Evolutionary conservation across 2,329 filamentous ascomycete genomes (phyloP).

Genomic region (Stagonosporopsis tanaceti): DNA sequence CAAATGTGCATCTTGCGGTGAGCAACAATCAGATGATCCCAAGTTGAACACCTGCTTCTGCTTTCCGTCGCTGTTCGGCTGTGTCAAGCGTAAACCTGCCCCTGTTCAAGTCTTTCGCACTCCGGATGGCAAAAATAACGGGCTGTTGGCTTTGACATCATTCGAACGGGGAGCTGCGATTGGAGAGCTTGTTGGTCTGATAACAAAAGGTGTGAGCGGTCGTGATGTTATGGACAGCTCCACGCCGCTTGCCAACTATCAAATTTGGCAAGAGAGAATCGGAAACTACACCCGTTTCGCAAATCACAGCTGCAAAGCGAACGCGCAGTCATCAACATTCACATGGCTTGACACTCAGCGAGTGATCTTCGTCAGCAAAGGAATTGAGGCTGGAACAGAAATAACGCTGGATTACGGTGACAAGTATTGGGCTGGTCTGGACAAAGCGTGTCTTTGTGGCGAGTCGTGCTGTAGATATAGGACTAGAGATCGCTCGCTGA

Average conservation of each 20-base stretch:
- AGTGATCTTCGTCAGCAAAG: slow-evolving; percentile 64
- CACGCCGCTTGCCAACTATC: slow-evolving; percentile 62
- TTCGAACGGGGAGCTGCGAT: slow-evolving; percentile 63
- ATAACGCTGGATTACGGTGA: slow-evolving; percentile 67
- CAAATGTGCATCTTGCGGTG: slow-evolving; percentile 56
- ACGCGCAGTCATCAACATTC: slow-evolving; percentile 65
- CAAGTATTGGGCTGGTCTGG: slow-evolving; percentile 64
- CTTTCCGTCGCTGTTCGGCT: slow-evolving; percentile 62
- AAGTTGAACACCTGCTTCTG: slow-evolving; percentile 61
- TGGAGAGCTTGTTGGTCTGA: slow-evolving; percentile 64
- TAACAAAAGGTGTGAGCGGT: slow-evolving; percentile 61
- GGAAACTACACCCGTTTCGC: slow-evolving; percentile 68
- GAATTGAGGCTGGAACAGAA: slow-evolving; percentile 61
- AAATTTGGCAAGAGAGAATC: slow-evolving; percentile 65
- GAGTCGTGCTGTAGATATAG: slow-evolving; percentile 61
- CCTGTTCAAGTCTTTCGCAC: slow-evolving; percentile 64
- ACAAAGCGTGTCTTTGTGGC: slow-evolving; percentile 64
- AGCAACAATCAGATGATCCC: slow-evolving; percentile 60
- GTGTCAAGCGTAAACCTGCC: slow-evolving; percentile 48
- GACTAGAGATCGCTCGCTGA: slow-evolving; percentile 17
- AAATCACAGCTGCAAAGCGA: slow-evolving; percentile 66
- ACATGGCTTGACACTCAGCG: slow-evolving; percentile 64
- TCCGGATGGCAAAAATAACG: slow-evolving; percentile 63
- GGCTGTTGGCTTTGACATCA: slow-evolving; percentile 55
- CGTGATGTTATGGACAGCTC: slow-evolving; percentile 64